phyloP scores from a whole-genome alignment of 495 filamentous ascomycete genomes.

The Xylaria cubensis region DNA sequence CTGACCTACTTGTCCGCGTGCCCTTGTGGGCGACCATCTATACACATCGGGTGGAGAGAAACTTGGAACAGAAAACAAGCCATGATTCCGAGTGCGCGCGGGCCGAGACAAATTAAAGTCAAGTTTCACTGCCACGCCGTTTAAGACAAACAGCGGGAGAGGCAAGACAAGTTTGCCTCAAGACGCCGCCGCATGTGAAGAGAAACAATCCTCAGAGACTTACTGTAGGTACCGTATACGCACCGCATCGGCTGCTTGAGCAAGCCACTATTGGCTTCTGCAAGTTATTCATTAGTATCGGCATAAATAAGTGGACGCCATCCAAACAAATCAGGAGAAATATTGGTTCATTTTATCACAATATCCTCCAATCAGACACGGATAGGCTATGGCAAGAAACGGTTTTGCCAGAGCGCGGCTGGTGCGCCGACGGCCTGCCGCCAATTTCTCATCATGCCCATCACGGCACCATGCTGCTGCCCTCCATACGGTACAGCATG shows the following conservation, averaged over 20 bases:
- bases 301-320: slow-evolving; percentile 27
- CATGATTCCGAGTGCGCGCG: neutral
- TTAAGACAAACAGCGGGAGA: slow-evolving; percentile 12
- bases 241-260: slow-evolving; percentile 10
- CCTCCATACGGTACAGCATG: slow-evolving; percentile 20
- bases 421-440: slow-evolving; percentile 28
- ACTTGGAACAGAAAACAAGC: slow-evolving; percentile 6
- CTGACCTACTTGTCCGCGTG: neutral
- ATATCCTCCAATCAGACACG: slow-evolving; percentile 28
- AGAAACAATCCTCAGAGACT: neutral
- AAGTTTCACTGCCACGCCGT: slow-evolving; percentile 3
- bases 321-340: slow-evolving; percentile 20
- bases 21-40: neutral
- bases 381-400: slow-evolving; percentile 28
- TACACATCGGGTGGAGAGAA: neutral
- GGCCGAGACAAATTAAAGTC: no score
- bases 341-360: slow-evolving; percentile 32
- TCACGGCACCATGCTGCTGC: slow-evolving; percentile 22
- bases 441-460: slow-evolving; percentile 13
- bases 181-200: neutral
- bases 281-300: slow-evolving; percentile 28
- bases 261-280: slow-evolving; percentile 18
- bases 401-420: slow-evolving; percentile 28
- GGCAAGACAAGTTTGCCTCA: neutral
- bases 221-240: slow-evolving; percentile 23